Evolutionary conservation across 2,329 filamentous ascomycete species (phyloP).

Genomic region (Pezicula radicicola): DNA sequence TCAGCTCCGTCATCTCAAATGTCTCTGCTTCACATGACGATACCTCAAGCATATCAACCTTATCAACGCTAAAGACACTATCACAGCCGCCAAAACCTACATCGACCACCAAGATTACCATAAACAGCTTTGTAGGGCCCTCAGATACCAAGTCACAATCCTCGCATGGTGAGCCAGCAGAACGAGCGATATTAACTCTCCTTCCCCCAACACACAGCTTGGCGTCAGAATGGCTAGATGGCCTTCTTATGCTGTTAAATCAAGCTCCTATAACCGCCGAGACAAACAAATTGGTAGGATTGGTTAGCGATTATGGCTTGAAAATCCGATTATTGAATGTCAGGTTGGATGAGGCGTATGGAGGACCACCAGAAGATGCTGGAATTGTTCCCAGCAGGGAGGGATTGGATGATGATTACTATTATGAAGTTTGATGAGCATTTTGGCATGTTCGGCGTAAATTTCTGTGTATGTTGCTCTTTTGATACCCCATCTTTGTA

Average conservation of each 20-base stretch:
- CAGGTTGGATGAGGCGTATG: conserved; percentile 73
- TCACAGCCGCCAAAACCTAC: conserved; percentile 13
- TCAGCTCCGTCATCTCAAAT: conserved; percentile 93
- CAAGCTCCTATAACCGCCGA: conserved; percentile 97
- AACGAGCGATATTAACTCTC: conserved; percentile 77
- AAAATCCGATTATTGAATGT: conserved; percentile 93
- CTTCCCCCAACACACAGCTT: conserved; percentile 76
- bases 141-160: conserved; percentile 15
- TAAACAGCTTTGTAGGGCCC: conserved; percentile 64
- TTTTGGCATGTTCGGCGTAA: not conserved
- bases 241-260: conserved; percentile 88
- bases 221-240: conserved; percentile 96
- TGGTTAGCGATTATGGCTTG: conserved; percentile 86
- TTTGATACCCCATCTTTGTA: no score
- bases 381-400: conserved; percentile 78
- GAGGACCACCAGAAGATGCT: conserved; percentile 53
- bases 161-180: conserved; percentile 45
- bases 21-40: conserved; percentile 53
- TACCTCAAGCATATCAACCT: conserved; percentile 38
- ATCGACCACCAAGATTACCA: conserved; percentile 81
- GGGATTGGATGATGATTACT: conserved; percentile 89
- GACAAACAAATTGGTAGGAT: conserved; percentile 81
- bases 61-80: conserved; percentile 35
- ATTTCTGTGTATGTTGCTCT: no score
- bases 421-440: conserved; percentile 66